Base-by-base conservation (phyloP, 345 rosid genomes). In the Eucalyptus grandis region DNA sequence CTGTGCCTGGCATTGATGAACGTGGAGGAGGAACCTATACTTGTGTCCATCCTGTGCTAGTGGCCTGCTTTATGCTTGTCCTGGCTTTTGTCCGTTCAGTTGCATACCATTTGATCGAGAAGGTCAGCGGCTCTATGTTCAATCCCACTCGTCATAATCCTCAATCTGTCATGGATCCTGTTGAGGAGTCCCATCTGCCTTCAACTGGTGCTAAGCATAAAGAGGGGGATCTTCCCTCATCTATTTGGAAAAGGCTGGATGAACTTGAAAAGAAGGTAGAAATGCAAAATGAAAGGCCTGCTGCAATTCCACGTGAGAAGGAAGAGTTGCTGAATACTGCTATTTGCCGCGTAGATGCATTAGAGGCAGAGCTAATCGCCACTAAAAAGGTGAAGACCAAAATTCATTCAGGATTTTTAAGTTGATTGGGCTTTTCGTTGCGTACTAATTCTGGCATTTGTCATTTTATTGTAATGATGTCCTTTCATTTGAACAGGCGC, bases 281-380 rank as follows among this genome's bases (percentile, higher is more conserved):
- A 86, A 88, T 90, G 80, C 92, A 90, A 47, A 86, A 88, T 88
- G 89, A 90, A 85, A 94, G 92, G 91, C 92, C 93, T 65, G 50
- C 88, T 40, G 90, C 51, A 65, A 92, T 93, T 93, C 93, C 93
- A 53, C 88, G 37, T 12, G 92, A 93, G 88, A 93, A 91, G 89
- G 93, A 90, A 89, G 93, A 92, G 80, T 40, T 93, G 87, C 90
- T 93, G 46, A 89, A 93, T 92, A 92, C 93, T 81, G 93, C 94
- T 51, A 90, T 93, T 85, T 89, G 89, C 89, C 94, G 94, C 1
- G 89, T 93, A 62, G 94, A 93, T 87, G 93, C 93, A 7, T 62
- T 94, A 65, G 93, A 94, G 88, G 91, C 91, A 16, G 95, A 94
- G 88, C 92, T 94, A 62, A 92, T 93, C 88, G 90, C 93, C 67